phyloP scores from a whole-genome alignment of 371 early-diverging fungal species.

The Actinomucor elegans region DNA sequence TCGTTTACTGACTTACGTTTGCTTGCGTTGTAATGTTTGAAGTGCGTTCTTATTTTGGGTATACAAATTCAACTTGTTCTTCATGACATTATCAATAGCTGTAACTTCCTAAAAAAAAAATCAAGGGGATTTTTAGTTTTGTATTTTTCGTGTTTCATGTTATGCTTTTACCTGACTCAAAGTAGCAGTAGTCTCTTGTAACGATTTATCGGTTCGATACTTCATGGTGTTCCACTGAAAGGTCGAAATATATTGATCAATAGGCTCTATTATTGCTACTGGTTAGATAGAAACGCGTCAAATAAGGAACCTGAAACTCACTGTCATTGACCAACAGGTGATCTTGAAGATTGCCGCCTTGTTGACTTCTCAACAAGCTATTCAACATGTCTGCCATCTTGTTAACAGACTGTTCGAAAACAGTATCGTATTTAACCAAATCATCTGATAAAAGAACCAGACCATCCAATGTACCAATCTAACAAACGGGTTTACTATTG shows the following conservation, averaged over 20 bases:
- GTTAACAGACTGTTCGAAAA: slow-evolving; percentile 69
- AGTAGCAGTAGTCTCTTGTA: slow-evolving; percentile 80
- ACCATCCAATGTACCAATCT: slow-evolving; percentile 94
- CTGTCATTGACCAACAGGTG: slow-evolving; percentile 82
- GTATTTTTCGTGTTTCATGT: slow-evolving; percentile 3
- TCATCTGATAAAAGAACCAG: slow-evolving; percentile 92
- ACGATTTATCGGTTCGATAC: slow-evolving; percentile 89
- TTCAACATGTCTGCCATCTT: slow-evolving; percentile 85
- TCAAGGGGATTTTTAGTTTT: slow-evolving; percentile 1
- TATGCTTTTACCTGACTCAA: slow-evolving; percentile 50
- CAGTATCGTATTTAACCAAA: slow-evolving; percentile 79
- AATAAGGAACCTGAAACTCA: slow-evolving; percentile 30
- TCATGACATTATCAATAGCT: slow-evolving; percentile 83
- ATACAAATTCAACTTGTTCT: slow-evolving; percentile 83
- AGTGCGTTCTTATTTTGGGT: slow-evolving; percentile 78
- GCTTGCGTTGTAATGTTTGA: slow-evolving; percentile 77
- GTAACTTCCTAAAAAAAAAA: slow-evolving; percentile 73
- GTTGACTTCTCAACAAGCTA: slow-evolving; percentile 52
- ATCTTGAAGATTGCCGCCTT: slow-evolving; percentile 36
- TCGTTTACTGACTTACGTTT: slow-evolving; percentile 75
- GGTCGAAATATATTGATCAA: slow-evolving; percentile 79
- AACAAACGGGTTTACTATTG: background rate
- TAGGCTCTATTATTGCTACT: slow-evolving; percentile 56
- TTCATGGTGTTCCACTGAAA: slow-evolving; percentile 97
- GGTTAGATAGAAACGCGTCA: too few species aligned